Base-by-base conservation (phyloP, 164 flowering plant species). In the Chimonanthus praecox region DNA sequence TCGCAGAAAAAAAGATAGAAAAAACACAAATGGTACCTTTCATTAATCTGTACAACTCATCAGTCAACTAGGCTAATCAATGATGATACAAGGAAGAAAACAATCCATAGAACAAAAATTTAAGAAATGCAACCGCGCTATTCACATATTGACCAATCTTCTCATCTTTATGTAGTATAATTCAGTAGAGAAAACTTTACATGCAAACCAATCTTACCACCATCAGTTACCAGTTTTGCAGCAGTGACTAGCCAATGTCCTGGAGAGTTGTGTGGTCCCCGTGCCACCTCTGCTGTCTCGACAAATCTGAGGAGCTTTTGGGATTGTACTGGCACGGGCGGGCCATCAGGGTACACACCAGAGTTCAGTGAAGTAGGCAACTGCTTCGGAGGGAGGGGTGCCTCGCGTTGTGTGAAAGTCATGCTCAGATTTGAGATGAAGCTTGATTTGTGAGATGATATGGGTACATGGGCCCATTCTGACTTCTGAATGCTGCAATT, bases 241-340 rank as follows among this genome's bases (percentile, higher is more conserved):
- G 88, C 97, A 2, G 82, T 87, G 10, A 89, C 95, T 72, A 90
- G 77, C 95, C 97, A 92, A 78, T 92, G 97, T 6, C 97, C 97
- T 0, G 97, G 97, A 18, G 78, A 67, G 76, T 90, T 90, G 48
- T 87, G 88, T 2, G 97, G 94, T 4, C 94, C 97, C 2, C 91
- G 79, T 5, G 84, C 84, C 13, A 88, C 88, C 87, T 90, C 94
- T 46, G 85, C 67, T 2, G 83, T 78, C 46, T 92, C 97, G 6
- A 92, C 88, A 68, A 77, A 89, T 69, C 80, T 87, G 15, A 87
- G 87, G 61, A 92, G 80, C 83, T 84, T 92, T 44, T 78, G 77
- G 7, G 85, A 77, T 10, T 87, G 83, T 45, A 82, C 71, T 0
- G 85, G 91, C 48, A 76, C 79, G 0, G 97, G 97, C 0, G 97